Evolutionary conservation across 768 basidiomycete genomes (phyloP), one percentile per base, ranked within the genome.

Genomic region (Dendrothele bispora): DNA sequence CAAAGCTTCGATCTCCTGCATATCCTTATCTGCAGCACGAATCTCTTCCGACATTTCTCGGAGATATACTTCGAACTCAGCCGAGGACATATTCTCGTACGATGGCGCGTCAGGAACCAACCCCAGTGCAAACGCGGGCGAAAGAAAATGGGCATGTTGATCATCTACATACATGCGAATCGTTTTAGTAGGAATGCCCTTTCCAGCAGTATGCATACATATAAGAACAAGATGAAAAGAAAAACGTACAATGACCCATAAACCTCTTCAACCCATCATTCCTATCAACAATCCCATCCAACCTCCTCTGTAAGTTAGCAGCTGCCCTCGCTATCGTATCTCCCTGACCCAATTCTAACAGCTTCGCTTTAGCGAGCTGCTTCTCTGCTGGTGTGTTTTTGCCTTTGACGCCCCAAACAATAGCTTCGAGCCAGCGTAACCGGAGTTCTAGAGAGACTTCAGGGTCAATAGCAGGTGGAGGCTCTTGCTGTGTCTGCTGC

Each of bases 1-100:
- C 38, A 91, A 64, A 12, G 72, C 63, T 48, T 84, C 83, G 26
- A 93, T 88, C 59, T 91, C 90, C 29, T 77, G 78, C 75, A 91
- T 79, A 55, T 91, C 88, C 7, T 86, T 79, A 55, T 92, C 91
- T 8, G 88, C 90, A 26, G 82, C 79, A 25, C 90, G 88, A 42
- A 92, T 82, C 43, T 93, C 91, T 4, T 82, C 78, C 54, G 91
- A 91, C 83, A 92, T 87, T 58, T 93, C 90, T 0, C 75, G 65
- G 8, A 91, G 64, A 46, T 88, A 73, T 0, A 84, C 83, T 32
- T 88, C 85, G 7, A 91, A 68, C 55, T 88, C 88, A 48, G 78
- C 77, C 0, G 79, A 58, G 0, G 84, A 74, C 82, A 91, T 83
- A 29, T 74, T 74, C 43, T 79, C 79, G 48, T 85, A 86, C 21